Conservation (phyloP, 495 filamentous ascomycete species). For the Penicillium samsonianum region DNA sequence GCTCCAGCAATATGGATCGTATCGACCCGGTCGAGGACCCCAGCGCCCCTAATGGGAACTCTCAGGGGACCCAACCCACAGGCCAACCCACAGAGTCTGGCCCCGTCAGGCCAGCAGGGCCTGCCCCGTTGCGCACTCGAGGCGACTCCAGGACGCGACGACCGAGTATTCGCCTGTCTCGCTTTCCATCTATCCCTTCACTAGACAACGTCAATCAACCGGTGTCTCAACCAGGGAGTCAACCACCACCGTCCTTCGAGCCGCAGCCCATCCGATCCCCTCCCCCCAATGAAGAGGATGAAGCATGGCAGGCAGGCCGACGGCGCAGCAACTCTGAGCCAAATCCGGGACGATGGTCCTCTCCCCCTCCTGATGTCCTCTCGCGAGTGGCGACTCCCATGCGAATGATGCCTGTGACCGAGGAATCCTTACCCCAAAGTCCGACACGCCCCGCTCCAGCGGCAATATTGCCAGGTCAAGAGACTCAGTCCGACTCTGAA, state of each 20-base stretch:
- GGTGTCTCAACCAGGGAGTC: constrained; percentile 7
- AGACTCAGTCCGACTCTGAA: constrained; percentile 10
- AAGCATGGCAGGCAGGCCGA: constrained; percentile 35
- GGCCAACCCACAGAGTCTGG: constrained; percentile 12
- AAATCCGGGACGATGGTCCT: constrained; percentile 42
- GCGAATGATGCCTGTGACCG: constrained; percentile 38
- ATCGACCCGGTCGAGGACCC: constrained; percentile 41
- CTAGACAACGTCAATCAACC: constrained; percentile 19
- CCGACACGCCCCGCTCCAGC: constrained; percentile 13
- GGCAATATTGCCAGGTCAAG: not conserved
- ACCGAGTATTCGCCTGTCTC: constrained; percentile 44
- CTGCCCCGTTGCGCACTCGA: constrained; percentile 15
- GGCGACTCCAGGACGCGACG: constrained; percentile 33
- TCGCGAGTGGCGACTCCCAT: constrained; percentile 40
- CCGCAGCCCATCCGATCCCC: constrained; percentile 22
- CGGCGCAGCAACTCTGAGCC: constrained; percentile 52
- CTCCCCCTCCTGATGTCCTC: constrained; percentile 31
- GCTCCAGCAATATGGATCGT: constrained; percentile 39
- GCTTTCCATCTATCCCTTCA: constrained; percentile 34
- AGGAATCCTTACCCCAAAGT: constrained; percentile 37
- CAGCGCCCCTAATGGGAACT: constrained; percentile 9
- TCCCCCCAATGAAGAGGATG: constrained; percentile 31
- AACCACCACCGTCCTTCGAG: constrained; percentile 7
- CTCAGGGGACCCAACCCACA: constrained; percentile 14
- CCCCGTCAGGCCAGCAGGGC: constrained; percentile 16